phyloP scores from a whole-genome alignment of 1,284 basidiomycete genomes.

The Rhodofomes roseus region DNA sequence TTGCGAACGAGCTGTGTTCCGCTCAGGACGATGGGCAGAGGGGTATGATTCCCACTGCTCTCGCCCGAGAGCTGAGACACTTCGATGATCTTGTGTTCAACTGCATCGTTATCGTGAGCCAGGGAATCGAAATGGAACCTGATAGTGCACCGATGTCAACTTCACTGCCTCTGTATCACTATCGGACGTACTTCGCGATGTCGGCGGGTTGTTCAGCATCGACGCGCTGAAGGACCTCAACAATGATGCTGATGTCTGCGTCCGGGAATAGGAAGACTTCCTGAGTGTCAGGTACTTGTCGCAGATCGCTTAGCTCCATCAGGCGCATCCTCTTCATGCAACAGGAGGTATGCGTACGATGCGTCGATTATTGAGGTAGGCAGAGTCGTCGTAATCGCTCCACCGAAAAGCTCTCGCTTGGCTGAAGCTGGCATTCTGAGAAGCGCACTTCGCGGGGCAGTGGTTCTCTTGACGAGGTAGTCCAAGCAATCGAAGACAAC shows the following conservation, averaged over 20 bases:
- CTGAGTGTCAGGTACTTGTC: slow-evolving; percentile 96
- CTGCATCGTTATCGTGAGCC: slow-evolving; percentile 88
- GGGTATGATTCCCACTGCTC: slow-evolving; percentile 32
- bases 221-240: slow-evolving; percentile 84
- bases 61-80: slow-evolving; percentile 42
- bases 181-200: slow-evolving; percentile 60
- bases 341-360: slow-evolving; percentile 57
- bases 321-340: background rate
- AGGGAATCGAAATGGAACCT: slow-evolving; percentile 92
- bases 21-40: slow-evolving; percentile 56
- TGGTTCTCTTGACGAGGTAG: no score
- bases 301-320: slow-evolving; percentile 59
- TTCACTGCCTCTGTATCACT: background rate
- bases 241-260: slow-evolving; percentile 73
- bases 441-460: no score
- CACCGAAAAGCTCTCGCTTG: slow-evolving; percentile 57
- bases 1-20: slow-evolving; percentile 76
- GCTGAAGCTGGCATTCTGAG: slow-evolving; percentile 6
- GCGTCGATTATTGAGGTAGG: slow-evolving; percentile 73
- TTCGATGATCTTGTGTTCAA: slow-evolving; percentile 41
- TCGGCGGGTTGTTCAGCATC: slow-evolving; percentile 52
- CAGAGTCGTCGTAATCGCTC: slow-evolving; percentile 72
- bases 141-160: slow-evolving; percentile 4
- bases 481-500: no score
- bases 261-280: slow-evolving; percentile 85